Conservation (phyloP, 139 green algal species). For the Chlamydomonas sp. region DNA sequence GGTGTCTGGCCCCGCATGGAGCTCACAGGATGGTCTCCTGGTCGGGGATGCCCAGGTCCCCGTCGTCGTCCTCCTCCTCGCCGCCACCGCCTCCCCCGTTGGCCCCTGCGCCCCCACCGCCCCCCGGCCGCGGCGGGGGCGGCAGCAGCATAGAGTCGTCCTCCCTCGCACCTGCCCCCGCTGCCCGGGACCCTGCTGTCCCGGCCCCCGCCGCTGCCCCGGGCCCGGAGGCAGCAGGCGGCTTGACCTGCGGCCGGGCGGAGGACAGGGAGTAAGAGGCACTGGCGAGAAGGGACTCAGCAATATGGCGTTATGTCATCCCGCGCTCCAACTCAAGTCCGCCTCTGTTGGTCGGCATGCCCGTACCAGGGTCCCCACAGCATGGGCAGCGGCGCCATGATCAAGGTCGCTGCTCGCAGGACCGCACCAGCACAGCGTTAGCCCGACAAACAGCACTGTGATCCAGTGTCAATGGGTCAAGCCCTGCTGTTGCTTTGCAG, state of each 20-base stretch:
- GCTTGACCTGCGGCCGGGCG: neutral
- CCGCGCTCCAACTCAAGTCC: too few species aligned
- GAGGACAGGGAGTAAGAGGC: neutral
- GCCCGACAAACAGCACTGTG: too few species aligned
- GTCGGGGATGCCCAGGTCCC: slow-evolving; percentile 61
- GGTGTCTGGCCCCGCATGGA: too few species aligned
- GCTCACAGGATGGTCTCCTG: slow-evolving; percentile 70
- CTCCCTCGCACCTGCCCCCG: neutral
- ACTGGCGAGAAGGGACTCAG: neutral
- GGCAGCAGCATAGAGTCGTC: slow-evolving; percentile 52
- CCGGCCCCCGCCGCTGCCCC: neutral
- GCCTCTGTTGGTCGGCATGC: too few species aligned
- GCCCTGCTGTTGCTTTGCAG: too few species aligned
- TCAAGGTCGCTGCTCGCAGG: too few species aligned
- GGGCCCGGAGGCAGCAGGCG: neutral
- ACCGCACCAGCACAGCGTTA: too few species aligned
- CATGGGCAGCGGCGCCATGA: too few species aligned
- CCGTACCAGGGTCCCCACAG: too few species aligned
- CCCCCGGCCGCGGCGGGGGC: slow-evolving; percentile 40
- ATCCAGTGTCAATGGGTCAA: too few species aligned
- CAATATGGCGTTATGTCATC: neutral
- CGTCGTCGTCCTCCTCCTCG: slow-evolving; percentile 51
- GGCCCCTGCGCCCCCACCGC: neutral
- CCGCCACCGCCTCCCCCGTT: neutral
- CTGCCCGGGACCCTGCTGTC: too few species aligned